These are phyloP conservation scores for Eucalyptus viminalis DNA, from an alignment of 345 rosid species.

Conservation along the genomic window DNA sequence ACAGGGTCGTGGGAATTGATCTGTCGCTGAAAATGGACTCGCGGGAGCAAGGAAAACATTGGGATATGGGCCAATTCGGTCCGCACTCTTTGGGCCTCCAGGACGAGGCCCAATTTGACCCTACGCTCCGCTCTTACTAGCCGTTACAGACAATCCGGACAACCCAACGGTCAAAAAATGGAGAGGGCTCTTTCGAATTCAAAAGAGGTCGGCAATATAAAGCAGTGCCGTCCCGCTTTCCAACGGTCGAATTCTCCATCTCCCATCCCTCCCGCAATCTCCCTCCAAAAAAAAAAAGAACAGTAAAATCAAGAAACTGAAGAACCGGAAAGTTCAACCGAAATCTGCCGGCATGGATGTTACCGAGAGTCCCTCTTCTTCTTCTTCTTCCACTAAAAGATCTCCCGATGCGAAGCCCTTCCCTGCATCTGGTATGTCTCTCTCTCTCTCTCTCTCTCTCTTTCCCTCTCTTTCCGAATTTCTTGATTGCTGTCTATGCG, in stretches of 20 bases:
- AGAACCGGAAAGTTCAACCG: background rate
- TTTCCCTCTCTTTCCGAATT: background rate
- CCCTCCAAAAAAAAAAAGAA: background rate
- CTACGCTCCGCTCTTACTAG: background rate
- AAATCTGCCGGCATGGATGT: background rate
- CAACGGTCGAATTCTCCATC: background rate
- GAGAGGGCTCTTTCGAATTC: background rate
- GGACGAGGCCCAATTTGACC: background rate
- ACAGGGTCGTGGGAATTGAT: background rate
- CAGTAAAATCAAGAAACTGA: background rate
- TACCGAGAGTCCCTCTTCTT: background rate
- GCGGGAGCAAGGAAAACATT: background rate
- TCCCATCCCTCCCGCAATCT: background rate
- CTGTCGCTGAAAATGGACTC: background rate
- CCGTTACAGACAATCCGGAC: background rate
- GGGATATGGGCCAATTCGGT: background rate
- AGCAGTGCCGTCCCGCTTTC: background rate
- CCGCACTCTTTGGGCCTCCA: background rate
- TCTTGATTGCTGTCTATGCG: background rate
- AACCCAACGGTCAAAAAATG: background rate
- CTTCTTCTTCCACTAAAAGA: background rate
- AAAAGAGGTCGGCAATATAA: background rate
- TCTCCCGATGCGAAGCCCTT: background rate
- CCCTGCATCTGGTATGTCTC: background rate
- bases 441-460: background rate